phyloP scores from a whole-genome alignment of 1,284 basidiomycete species.

The Ceratobasidium sp. region DNA sequence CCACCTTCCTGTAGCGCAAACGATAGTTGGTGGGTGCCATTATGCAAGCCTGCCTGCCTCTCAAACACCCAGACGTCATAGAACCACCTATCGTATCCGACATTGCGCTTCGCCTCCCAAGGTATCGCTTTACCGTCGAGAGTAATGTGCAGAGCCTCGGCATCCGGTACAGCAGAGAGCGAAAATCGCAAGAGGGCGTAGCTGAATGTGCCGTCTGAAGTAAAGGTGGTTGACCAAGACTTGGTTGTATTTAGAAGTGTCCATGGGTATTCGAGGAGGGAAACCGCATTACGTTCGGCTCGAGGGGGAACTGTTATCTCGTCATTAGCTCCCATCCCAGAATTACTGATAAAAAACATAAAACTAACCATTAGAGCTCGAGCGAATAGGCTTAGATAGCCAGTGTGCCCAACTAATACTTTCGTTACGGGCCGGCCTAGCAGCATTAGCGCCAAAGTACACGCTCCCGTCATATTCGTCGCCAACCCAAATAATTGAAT shows the following conservation, averaged over 20 bases:
- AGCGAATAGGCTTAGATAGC: slow-evolving; percentile 63
- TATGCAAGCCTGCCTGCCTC: slow-evolving; percentile 57
- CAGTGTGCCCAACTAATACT: slow-evolving; percentile 79
- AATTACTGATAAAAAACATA: slow-evolving; percentile 43
- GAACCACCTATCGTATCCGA: slow-evolving; percentile 79
- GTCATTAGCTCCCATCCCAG: not conserved
- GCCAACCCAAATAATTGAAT: slow-evolving; percentile 82
- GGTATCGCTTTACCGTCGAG: slow-evolving; percentile 72
- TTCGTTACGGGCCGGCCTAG: slow-evolving; percentile 56
- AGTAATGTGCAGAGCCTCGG: slow-evolving; percentile 68
- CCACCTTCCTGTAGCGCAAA: slow-evolving; percentile 70
- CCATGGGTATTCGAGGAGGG: slow-evolving; percentile 83
- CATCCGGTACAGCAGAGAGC: slow-evolving; percentile 77
- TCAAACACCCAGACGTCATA: slow-evolving; percentile 68
- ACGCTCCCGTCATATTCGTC: slow-evolving; percentile 90
- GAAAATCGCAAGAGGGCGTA: slow-evolving; percentile 79
- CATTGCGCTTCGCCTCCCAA: slow-evolving; percentile 69
- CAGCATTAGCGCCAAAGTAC: slow-evolving; percentile 82
- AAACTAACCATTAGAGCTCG: slow-evolving; percentile 48
- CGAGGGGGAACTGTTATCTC: slow-evolving; percentile 52
- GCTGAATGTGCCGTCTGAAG: slow-evolving; percentile 74
- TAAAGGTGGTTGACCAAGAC: slow-evolving; percentile 72
- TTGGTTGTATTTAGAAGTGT: slow-evolving; percentile 72
- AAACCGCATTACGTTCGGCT: slow-evolving; percentile 80
- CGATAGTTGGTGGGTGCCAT: slow-evolving; percentile 68